Percentiles rank a stretch among this genome's conserved stretches.
Evolutionary conservation across 345 rosid species (phyloP).

Genomic region (Abelmoschus esculentus): DNA sequence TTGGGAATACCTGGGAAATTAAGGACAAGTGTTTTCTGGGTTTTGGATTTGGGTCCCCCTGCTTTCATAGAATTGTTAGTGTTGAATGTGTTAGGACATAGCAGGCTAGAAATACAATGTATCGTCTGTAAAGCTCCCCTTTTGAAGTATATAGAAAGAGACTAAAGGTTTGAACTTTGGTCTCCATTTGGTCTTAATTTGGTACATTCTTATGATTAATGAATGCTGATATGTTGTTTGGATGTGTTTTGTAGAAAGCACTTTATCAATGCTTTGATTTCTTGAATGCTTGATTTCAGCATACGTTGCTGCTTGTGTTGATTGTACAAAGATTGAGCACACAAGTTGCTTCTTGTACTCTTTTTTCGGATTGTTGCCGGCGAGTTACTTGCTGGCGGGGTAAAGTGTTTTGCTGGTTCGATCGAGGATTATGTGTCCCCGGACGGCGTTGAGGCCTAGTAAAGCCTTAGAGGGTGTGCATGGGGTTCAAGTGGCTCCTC

Average conservation of each 20-base stretch:
- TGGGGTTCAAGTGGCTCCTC: conserved; percentile 67
- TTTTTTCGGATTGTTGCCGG: conserved; percentile 11
- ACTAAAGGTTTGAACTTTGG: background rate
- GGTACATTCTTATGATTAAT: background rate
- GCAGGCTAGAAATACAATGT: background rate
- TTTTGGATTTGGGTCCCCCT: background rate
- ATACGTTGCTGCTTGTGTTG: background rate
- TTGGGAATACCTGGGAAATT: background rate
- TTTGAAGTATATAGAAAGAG: too few species aligned
- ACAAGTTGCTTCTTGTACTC: conserved; percentile 10
- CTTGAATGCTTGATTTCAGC: background rate
- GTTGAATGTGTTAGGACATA: background rate
- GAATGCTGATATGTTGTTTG: background rate
- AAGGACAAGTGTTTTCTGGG: background rate
- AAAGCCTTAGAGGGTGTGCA: conserved; percentile 66
- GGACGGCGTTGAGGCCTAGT: conserved; percentile 30
- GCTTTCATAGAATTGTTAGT: background rate
- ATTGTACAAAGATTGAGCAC: conserved; percentile 17
- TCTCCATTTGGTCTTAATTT: background rate
- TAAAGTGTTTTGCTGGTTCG: conserved; percentile 1
- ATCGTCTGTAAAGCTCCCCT: background rate
- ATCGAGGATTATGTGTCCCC: conserved; percentile 40
- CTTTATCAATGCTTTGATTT: background rate
- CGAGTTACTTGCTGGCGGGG: conserved; percentile 34
- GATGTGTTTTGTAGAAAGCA: background rate